Conservation (phyloP, 164 flowering plant genomes). For the Euptelea pleiosperma region DNA sequence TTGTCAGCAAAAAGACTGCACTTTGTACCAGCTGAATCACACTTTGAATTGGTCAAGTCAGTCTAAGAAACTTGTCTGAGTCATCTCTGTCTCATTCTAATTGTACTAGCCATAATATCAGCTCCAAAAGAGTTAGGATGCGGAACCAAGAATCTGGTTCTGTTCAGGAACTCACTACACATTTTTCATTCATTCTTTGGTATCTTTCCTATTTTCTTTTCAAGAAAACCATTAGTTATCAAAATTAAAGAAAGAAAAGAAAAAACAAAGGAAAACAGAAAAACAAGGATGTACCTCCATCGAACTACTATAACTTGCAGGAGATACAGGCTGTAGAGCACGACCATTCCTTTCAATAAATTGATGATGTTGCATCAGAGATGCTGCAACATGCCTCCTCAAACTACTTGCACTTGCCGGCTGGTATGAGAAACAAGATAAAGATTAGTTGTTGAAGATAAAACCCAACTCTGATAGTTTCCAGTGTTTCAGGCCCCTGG, state of each 20-base stretch:
- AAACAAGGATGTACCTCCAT: slow-evolving; percentile 59
- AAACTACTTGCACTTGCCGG: slow-evolving; percentile 63
- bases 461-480: not conserved
- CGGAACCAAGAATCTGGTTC: not conserved
- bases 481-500: not conserved
- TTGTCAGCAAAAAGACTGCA: too few species aligned
- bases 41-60: too few species aligned
- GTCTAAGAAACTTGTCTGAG: too few species aligned
- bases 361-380: slow-evolving; percentile 52
- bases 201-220: not conserved
- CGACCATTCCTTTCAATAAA: slow-evolving; percentile 41
- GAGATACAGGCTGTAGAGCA: slow-evolving; percentile 60
- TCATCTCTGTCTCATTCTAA: too few species aligned
- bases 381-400: slow-evolving; percentile 61
- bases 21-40: too few species aligned
- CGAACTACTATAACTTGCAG: slow-evolving; percentile 77
- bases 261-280: not conserved
- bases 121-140: too few species aligned
- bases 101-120: too few species aligned
- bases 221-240: not conserved
- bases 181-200: not conserved
- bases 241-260: too few species aligned
- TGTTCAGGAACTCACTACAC: not conserved
- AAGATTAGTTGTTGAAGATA: slow-evolving; percentile 10
- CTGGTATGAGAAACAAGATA: slow-evolving; percentile 31